These are phyloP conservation scores for Talaromyces nanjingensis DNA, from an alignment of 495 filamentous ascomycete species.

Conservation along the genomic window DNA sequence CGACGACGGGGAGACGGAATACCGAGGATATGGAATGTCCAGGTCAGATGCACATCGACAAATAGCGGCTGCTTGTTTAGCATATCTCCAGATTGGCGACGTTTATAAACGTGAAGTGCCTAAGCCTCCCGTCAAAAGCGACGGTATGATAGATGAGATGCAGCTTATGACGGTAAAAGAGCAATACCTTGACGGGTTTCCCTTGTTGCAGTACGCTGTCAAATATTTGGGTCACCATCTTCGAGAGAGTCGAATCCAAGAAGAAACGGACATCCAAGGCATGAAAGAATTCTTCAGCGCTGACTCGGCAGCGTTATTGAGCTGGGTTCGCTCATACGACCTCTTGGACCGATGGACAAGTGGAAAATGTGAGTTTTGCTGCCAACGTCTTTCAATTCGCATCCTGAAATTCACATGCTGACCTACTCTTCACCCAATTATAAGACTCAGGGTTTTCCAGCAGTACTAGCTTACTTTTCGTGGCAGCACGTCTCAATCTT, in stretches of 20 bases:
- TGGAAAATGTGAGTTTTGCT: slow-evolving; percentile 6
- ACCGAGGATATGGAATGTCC: slow-evolving; percentile 1
- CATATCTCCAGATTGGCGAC: neutral
- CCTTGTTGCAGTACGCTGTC: slow-evolving; percentile 2
- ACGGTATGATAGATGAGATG: slow-evolving; percentile 5
- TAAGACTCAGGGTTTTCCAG: slow-evolving; percentile 1
- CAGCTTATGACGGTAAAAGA: slow-evolving; percentile 3
- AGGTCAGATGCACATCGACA: slow-evolving; percentile 1
- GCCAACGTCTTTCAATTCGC: neutral
- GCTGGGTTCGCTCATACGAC: slow-evolving; percentile 7
- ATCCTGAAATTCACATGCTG: neutral
- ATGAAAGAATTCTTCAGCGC: slow-evolving; percentile 5
- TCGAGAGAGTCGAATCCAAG: slow-evolving; percentile 1
- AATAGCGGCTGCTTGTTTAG: slow-evolving; percentile 4
- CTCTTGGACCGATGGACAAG: slow-evolving; percentile 7
- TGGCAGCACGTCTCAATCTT: slow-evolving; percentile 6
- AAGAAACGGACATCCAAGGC: slow-evolving; percentile 1
- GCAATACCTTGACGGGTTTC: neutral
- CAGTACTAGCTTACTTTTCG: slow-evolving; percentile 4
- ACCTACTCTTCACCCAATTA: neutral
- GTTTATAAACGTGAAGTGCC: slow-evolving; percentile 5
- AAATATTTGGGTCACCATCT: slow-evolving; percentile 5
- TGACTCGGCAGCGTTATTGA: slow-evolving; percentile 1
- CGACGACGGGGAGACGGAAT: neutral
- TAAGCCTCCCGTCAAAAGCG: neutral